Base-by-base conservation (phyloP, 768 basidiomycete species). In the Brasilioporus rufonigricans region DNA sequence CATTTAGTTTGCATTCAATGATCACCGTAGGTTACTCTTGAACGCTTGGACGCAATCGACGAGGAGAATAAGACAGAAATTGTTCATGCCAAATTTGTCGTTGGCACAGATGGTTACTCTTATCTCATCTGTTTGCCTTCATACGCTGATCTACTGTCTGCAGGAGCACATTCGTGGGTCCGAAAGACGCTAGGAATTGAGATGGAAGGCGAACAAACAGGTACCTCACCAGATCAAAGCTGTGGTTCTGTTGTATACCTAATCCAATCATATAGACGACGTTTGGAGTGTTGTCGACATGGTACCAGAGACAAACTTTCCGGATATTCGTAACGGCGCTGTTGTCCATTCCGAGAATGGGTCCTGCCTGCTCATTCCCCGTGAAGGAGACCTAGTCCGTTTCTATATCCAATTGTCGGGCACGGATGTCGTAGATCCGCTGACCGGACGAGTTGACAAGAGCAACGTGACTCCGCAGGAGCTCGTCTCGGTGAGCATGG, bases 271-370 rank as follows among this genome's bases (percentile, higher is more conserved):
- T 40, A 29, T 11, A 71, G 84, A 91, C 48, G 85, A 80, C 53
- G 77, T 92, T 21, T 93, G 91, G 91, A 90, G 91, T 4, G 91
- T 93, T 3, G 71, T 92, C 14, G 91, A 91, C 66, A 73, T 83
- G 52, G 62, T 80, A 19, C 84, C 85, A 0, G 78, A 84, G 16
- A 89, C 87, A 2, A 74, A 89, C 62, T 89, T 91, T 56, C 89
- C 89, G 0, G 88, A 91, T 65, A 84, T 88, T 55, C 82, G 89
- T 10, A 83, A 83, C 48, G 76, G 74, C 60, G 73, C 73, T 44
- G 81, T 73, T 1, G 80, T 91, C 21, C 87, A 89, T 66, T 89
- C 87, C 0, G 76, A 76, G 33, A 76, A 80, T 43, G 84, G 86
- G 0, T 83, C 85, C 0, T 82, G 85, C 55, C 84, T 90, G 82